Conservation (phyloP, 2,329 filamentous ascomycete species). For the Aspergillus brasiliensis region DNA sequence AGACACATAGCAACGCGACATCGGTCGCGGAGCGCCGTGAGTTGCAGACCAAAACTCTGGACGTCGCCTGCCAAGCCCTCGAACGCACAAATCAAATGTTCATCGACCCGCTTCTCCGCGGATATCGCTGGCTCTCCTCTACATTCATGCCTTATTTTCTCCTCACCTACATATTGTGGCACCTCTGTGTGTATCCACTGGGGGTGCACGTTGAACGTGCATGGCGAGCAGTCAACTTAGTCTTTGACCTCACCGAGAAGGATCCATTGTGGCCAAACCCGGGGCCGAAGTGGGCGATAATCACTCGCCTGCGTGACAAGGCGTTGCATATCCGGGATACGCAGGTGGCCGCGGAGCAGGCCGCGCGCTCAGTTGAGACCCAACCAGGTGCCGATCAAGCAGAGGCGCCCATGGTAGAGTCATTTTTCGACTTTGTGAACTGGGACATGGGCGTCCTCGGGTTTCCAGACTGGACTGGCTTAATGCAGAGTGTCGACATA, state of each 20-base stretch:
- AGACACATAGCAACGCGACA: neutral
- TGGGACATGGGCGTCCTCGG: constrained; percentile 24
- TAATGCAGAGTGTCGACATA: neutral
- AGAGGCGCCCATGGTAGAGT: neutral
- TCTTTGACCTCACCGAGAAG: constrained; percentile 20
- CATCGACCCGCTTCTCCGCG: constrained; percentile 41
- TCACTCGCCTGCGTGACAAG: constrained; percentile 22
- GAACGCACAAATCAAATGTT: constrained; percentile 34
- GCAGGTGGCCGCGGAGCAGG: neutral
- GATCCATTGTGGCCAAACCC: constrained; percentile 24
- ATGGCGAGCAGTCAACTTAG: constrained; percentile 28
- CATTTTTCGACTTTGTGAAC: constrained; percentile 16
- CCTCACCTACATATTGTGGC: constrained; percentile 49
- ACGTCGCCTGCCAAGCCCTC: constrained; percentile 37
- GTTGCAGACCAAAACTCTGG: constrained; percentile 19
- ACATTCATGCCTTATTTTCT: constrained; percentile 49
- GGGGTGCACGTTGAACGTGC: constrained; percentile 35
- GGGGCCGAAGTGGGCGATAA: constrained; percentile 27
- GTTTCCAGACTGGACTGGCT: constrained; percentile 24
- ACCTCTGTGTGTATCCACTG: constrained; percentile 44
- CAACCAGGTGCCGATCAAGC: neutral
- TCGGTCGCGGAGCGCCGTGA: neutral
- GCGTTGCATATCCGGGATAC: constrained; percentile 16
- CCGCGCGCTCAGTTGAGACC: neutral
- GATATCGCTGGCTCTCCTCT: constrained; percentile 43